Evolutionary conservation across 768 basidiomycete species (phyloP).

Genomic region (Nevesoporus exiguus): DNA sequence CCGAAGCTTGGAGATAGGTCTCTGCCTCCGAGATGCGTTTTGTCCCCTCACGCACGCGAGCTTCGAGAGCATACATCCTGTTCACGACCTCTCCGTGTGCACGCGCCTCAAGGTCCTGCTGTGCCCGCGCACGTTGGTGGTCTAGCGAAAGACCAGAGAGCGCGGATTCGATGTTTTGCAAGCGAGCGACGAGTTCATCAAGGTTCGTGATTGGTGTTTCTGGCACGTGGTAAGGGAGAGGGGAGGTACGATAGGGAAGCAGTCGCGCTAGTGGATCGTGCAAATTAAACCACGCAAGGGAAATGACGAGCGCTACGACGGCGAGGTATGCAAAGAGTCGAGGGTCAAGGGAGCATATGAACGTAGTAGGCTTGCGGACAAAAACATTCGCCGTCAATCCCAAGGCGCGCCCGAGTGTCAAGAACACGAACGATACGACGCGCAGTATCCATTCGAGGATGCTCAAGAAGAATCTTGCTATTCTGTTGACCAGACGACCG

Average conservation of each 20-base stretch:
- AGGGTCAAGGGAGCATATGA: slow-evolving; percentile 34
- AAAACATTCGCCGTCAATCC: slow-evolving; percentile 49
- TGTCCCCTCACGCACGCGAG: slow-evolving; percentile 44
- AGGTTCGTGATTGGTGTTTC: slow-evolving; percentile 61
- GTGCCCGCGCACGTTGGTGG: slow-evolving; percentile 45
- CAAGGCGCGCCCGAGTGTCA: slow-evolving; percentile 45
- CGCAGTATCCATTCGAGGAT: slow-evolving; percentile 26
- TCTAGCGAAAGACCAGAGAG: slow-evolving; percentile 59
- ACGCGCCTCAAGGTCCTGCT: slow-evolving; percentile 51
- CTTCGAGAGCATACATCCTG: slow-evolving; percentile 56
- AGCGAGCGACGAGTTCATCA: slow-evolving; percentile 58
- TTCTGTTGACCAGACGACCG: slow-evolving; percentile 41
- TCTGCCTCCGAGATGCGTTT: slow-evolving; percentile 52
- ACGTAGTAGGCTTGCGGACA: slow-evolving; percentile 45
- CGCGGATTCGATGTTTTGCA: slow-evolving; percentile 61
- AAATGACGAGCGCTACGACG: slow-evolving; percentile 40
- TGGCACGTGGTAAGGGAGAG: slow-evolving; percentile 48
- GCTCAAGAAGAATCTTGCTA: slow-evolving; percentile 28
- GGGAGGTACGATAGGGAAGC: slow-evolving; percentile 33
- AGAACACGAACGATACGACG: slow-evolving; percentile 34
- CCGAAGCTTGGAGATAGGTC: slow-evolving; percentile 41
- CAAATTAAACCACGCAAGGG: slow-evolving; percentile 46
- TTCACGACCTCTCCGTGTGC: slow-evolving; percentile 50
- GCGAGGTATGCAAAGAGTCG: slow-evolving; percentile 34
- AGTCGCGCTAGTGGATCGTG: slow-evolving; percentile 34